Percentiles rank a stretch among this genome's conserved stretches.
Evolutionary conservation across 2,329 filamentous ascomycete genomes (phyloP).

Genomic region (Fusarium albidum): DNA sequence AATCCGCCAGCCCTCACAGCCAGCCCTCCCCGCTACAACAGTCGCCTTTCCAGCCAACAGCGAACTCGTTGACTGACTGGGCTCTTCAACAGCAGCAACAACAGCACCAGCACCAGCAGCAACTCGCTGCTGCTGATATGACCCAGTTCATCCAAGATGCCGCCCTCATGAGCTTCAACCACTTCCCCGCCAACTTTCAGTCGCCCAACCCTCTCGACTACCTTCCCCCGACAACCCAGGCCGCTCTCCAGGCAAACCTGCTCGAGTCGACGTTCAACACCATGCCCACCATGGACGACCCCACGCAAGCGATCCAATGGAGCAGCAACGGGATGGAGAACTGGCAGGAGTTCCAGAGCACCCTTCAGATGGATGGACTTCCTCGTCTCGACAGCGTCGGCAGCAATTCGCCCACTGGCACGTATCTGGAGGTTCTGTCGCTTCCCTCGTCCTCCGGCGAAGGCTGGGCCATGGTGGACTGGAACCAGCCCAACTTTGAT

Average conservation of each 20-base stretch:
- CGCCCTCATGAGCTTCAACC: conserved; percentile 63
- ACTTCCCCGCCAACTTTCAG: conserved; percentile 61
- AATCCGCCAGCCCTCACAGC: conserved; percentile 60
- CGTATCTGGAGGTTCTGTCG: conserved; percentile 85
- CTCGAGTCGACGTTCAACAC: conserved; percentile 70
- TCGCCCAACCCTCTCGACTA: conserved; percentile 67
- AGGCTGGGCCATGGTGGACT: conserved; percentile 85
- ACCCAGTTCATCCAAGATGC: conserved; percentile 65
- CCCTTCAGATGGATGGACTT: conserved; percentile 61
- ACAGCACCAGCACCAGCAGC: conserved; percentile 47
- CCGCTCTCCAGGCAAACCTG: conserved; percentile 67
- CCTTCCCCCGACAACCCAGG: conserved; percentile 68
- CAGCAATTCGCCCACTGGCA: conserved; percentile 55
- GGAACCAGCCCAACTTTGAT: conserved; percentile 72
- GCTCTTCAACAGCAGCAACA: conserved; percentile 65
- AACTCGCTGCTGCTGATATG: conserved; percentile 55
- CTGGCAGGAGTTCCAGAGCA: conserved; percentile 80
- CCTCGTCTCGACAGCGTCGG: conserved; percentile 52
- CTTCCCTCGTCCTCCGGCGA: conserved; percentile 83
- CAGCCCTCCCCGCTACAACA: conserved; percentile 60
- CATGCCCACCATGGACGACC: conserved; percentile 65
- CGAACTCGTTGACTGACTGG: conserved; percentile 68
- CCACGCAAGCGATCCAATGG: conserved; percentile 66
- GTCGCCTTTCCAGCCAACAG: conserved; percentile 61
- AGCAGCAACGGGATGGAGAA: conserved; percentile 70